phyloP scores from a whole-genome alignment of 2,329 filamentous ascomycete species.

The Xylaria sp. region DNA sequence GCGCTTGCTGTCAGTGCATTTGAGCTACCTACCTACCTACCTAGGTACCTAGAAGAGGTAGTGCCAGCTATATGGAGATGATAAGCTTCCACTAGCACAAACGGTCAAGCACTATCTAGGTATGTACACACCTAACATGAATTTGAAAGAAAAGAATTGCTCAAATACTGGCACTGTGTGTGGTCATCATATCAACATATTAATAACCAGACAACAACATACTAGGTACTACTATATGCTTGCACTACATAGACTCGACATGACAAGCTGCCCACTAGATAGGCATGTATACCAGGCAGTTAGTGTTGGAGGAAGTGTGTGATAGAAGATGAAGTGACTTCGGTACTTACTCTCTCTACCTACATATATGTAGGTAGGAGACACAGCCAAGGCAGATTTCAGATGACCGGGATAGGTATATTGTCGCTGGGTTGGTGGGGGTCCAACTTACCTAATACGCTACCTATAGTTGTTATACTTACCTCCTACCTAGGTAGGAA shows the following conservation, averaged over 20 bases:
- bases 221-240: no score
- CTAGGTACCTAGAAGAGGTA: background rate
- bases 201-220: background rate
- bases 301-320: background rate
- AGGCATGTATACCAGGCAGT: no score
- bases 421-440: no score
- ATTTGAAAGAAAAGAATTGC: background rate
- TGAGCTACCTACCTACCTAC: background rate
- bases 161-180: background rate
- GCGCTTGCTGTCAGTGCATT: constrained; percentile 2
- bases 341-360: no score
- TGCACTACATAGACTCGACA: no score
- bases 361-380: background rate
- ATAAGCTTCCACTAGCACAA: constrained; percentile 21
- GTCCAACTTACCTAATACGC: no score
- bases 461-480: no score
- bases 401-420: background rate
- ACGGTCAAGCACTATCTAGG: constrained; percentile 4
- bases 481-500: no score
- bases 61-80: background rate
- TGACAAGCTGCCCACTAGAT: no score
- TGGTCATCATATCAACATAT: background rate
- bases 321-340: background rate
- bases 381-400: constrained; percentile 8
- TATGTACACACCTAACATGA: background rate